Evolutionary conservation across 176 grass and related monocot species (phyloP).

Genomic region (Carex pumila): DNA sequence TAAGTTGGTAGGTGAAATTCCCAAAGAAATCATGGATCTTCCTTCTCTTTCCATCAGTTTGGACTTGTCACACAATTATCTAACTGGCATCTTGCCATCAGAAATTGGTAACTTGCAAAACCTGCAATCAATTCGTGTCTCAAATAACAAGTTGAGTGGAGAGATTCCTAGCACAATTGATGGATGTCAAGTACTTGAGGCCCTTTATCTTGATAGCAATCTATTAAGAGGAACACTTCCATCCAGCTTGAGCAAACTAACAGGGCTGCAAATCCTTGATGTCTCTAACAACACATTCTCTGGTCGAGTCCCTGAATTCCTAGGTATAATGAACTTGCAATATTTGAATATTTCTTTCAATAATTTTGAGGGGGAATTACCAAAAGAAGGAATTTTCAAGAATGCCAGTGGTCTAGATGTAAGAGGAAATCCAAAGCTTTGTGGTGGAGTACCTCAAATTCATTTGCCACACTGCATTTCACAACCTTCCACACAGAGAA

Average conservation of each 20-base stretch:
- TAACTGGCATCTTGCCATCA: not conserved
- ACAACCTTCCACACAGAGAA: not conserved
- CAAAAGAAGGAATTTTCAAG: constrained; percentile 12
- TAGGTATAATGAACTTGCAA: too few species aligned
- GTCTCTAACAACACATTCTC: constrained; percentile 2
- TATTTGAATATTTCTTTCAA: too few species aligned
- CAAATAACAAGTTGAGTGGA: constrained; percentile 19
- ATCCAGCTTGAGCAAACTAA: not conserved
- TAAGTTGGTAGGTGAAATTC: constrained; percentile 20
- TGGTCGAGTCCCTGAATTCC: not conserved
- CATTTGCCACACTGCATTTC: not conserved
- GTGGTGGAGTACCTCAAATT: constrained; percentile 21
- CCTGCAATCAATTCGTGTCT: not conserved
- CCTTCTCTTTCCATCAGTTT: not conserved
- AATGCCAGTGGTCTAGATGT: constrained; percentile 5
- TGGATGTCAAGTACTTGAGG: not conserved
- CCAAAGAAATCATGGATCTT: not conserved
- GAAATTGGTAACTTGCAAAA: constrained; percentile 15
- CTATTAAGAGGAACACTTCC: constrained; percentile 21
- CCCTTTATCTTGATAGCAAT: constrained; percentile 20
- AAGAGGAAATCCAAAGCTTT: constrained; percentile 19
- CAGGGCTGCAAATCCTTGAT: constrained; percentile 6
- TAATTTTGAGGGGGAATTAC: not conserved
- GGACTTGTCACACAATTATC: not conserved
- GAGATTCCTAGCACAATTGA: constrained; percentile 21